phyloP scores from a whole-genome alignment of 192 early-diverging fungal species.

The Funneliformis mosseae region DNA sequence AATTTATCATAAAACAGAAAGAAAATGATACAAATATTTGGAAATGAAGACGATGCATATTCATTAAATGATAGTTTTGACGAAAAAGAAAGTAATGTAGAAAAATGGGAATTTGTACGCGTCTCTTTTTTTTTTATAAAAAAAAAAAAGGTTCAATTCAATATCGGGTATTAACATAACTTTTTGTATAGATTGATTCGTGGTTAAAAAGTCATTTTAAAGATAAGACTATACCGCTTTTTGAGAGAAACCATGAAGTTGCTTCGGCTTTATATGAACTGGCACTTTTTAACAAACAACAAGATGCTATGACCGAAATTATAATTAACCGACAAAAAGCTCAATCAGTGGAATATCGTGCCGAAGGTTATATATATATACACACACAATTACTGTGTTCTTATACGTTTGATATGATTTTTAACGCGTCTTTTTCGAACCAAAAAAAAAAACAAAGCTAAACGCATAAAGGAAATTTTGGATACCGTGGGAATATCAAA shows the following conservation, averaged over 20 bases:
- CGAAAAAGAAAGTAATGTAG: not conserved
- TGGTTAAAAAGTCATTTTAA: slow-evolving; percentile 19
- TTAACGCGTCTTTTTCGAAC: not conserved
- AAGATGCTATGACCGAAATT: slow-evolving; percentile 17
- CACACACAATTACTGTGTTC: not conserved
- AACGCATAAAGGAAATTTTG: slow-evolving; percentile 18
- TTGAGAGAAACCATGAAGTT: slow-evolving; percentile 11
- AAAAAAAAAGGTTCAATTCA: not conserved
- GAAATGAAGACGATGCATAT: not conserved
- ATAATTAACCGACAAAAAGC: not conserved
- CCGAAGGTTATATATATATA: not conserved
- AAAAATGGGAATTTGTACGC: not conserved
- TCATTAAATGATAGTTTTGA: not conserved
- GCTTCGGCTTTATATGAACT: slow-evolving; percentile 19
- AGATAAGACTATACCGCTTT: slow-evolving; percentile 1
- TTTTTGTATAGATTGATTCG: slow-evolving; percentile 12
- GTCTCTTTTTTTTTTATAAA: not conserved
- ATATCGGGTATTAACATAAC: not conserved
- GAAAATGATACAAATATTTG: no score
- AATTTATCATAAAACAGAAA: no score
- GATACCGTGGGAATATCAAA: not conserved
- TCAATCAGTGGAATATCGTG: slow-evolving; percentile 19
- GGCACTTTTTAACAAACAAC: slow-evolving; percentile 24
- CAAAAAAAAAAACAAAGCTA: not conserved
- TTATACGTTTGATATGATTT: not conserved